Percentiles rank a stretch among this genome's conserved stretches.
Evolutionary conservation across 169 alveolate species (phyloP).

Genomic region (Cardiosporidium cionae): DNA sequence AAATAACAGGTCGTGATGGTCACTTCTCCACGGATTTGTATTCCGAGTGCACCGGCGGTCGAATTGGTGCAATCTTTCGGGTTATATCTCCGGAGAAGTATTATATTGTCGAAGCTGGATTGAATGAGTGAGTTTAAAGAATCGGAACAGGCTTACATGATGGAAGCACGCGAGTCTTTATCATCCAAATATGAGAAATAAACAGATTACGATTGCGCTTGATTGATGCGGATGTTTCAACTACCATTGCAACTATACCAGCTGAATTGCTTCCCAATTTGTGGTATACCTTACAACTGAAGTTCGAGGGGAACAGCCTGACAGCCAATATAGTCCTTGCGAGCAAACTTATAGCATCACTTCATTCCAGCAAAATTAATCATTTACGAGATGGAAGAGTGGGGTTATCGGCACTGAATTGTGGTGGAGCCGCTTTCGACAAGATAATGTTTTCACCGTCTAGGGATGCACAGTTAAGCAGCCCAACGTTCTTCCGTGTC

Average conservation of each 20-base stretch:
- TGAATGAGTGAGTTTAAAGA: neutral
- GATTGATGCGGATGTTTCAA: neutral
- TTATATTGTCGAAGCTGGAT: conserved; percentile 20
- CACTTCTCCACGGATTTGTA: conserved; percentile 41
- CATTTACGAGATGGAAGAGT: conserved; percentile 40
- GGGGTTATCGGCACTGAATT: conserved; percentile 41
- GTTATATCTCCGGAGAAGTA: conserved; percentile 22
- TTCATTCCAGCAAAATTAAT: neutral
- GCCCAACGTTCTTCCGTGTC: neutral
- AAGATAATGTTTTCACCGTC: conserved; percentile 35
- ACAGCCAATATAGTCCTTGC: neutral
- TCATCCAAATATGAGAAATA: too few species aligned
- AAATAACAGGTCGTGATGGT: conserved; percentile 37
- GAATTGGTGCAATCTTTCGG: conserved; percentile 38
- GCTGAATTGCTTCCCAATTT: neutral
- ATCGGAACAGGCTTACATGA: too few species aligned
- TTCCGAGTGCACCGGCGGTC: conserved; percentile 44
- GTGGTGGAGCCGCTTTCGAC: conserved; percentile 50
- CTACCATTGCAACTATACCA: neutral
- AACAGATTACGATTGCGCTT: neutral
- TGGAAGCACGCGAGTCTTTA: too few species aligned
- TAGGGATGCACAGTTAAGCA: neutral
- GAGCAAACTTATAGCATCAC: neutral
- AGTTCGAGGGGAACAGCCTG: neutral
- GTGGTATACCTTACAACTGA: neutral